Evolutionary conservation across 257 asterid genomes (phyloP), one percentile per base, ranked within the genome.

Genomic region (Nicotiana tomentosiformis): DNA sequence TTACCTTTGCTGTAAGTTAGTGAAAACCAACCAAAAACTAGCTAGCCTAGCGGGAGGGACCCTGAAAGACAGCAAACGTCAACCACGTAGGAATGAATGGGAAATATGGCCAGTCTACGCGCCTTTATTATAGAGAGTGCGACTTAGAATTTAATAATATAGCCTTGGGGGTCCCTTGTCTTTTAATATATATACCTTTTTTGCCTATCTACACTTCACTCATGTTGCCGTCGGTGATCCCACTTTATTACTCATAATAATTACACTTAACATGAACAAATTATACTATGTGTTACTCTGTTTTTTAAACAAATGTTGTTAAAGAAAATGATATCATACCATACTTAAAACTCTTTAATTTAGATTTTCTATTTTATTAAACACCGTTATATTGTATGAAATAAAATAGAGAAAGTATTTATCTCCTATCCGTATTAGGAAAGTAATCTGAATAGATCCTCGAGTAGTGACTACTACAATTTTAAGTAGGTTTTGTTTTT

Each of bases 11-110:
- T 49, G 60, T 49, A 49, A 72, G 35, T 46, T 7, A 15, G 64
- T 74, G 80, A 51, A 76, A 51, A 76, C 80, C 80, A 76, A 76
- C 43, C 64, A 29, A 26, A 76, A 46, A 72, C 61, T 72, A 72
- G 37, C 61, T 72, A 72, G 37, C 78, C 78, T 72, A 46, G 35
- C 61, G 79, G 57, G 23, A n/a, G 57, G 18, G 78, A 39, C 10
- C 64, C 80, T 76, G 46, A 76, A 76, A 76, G 46, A 76, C 80
- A 51, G 80, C 80, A 76, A 76, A 76, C 53, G 80, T 76, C 64
- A 76, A 76, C 55, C 65, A 76, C 80, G 80, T 76, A 51, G 16
- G 64, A 76, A 7, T 76, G 64, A 74, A 7, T 76, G 16, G 5
- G 12, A 23, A 43, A 49, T 12, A 14, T 26, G 39, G 39, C 8